These are phyloP conservation scores for Candida dubliniensis DNA, from an alignment of 1,139 yeast genomes.

Conservation along the genomic window DNA sequence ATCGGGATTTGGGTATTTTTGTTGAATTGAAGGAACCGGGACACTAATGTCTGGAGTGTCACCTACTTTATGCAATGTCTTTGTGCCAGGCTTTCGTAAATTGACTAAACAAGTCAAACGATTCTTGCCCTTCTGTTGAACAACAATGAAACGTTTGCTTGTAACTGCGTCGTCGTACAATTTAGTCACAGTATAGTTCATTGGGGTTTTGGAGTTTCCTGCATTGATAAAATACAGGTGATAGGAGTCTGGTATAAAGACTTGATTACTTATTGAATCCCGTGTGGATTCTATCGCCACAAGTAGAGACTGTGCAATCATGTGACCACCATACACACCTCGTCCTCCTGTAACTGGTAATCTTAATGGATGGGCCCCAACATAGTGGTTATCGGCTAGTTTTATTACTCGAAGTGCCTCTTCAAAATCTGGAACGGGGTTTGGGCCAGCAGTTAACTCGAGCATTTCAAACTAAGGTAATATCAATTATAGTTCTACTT, in stretches of 20 bases:
- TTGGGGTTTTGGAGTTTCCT: slow-evolving; percentile 50
- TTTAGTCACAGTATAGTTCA: slow-evolving; percentile 58
- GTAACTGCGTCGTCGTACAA: slow-evolving; percentile 39
- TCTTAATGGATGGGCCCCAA: slow-evolving; percentile 39
- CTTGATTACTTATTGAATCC: slow-evolving; percentile 14
- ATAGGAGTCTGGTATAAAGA: slow-evolving; percentile 36
- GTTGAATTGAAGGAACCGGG: slow-evolving; percentile 21
- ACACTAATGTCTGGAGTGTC: slow-evolving; percentile 15
- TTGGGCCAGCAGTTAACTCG: slow-evolving; percentile 10
- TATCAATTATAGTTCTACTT: neutral
- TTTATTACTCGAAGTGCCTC: slow-evolving; percentile 39
- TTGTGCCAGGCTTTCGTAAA: slow-evolving; percentile 22
- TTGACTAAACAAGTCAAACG: slow-evolving; percentile 34
- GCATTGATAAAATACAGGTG: slow-evolving; percentile 44
- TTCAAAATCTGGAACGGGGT: slow-evolving; percentile 30
- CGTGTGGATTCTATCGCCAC: slow-evolving; percentile 55
- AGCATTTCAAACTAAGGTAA: slow-evolving; percentile 2
- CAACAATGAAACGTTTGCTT: slow-evolving; percentile 29
- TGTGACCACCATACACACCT: slow-evolving; percentile 79
- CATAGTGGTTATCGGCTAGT: slow-evolving; percentile 29
- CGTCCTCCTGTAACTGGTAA: slow-evolving; percentile 53
- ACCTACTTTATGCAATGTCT: slow-evolving; percentile 6
- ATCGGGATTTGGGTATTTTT: slow-evolving; percentile 31
- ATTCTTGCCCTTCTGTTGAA: slow-evolving; percentile 29
- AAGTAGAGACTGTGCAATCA: slow-evolving; percentile 68